Evolutionary conservation across 768 basidiomycete genomes (phyloP), one percentile per base, ranked within the genome.

Genomic region (Gautieria morchelliformis): DNA sequence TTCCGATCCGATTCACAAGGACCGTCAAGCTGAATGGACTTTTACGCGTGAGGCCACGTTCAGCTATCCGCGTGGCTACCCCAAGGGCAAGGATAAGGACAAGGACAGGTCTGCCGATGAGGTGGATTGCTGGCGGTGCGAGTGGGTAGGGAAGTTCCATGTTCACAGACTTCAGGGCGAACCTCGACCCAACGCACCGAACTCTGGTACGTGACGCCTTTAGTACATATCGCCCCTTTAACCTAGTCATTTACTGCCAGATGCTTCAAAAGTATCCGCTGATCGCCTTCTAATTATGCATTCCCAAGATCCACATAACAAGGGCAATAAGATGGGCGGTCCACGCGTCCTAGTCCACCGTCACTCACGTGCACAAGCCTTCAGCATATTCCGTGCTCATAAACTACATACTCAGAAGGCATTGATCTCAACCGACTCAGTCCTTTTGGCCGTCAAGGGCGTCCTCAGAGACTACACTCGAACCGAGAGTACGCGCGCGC

Each of bases 261-360:
- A 50, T 40, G 46, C 30, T 19, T 33, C 41, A n/a, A 37, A 37
- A 48, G 27, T 11, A 22, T 19, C 19, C 3, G 35, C 14, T 42
- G 45, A 48, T 20, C 45, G 45, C 14, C 48, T 57, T 17, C 56
- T 19, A 27, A 57, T 57, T 20, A 6, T 19, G 17, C 56, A 46
- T 32, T 46, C n/a, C 27, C 24, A 27, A 27, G 53, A 55, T 46
- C 45, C 53, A 14, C 9, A n/a, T 19, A 44, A 42, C 19, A 46
- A 32, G 17, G 53, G 39, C 41, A 44, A 32, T 47, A 50, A 47
- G 27, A 19, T 17, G 22, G 30, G 44, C n/a, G 45, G 35, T 11
- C 56, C 47, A n/a, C 45, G 22, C 15, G 47, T 57, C 6, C 32
- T 57, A n/a, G 56, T 57, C 33, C 56, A 57, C 24, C 56, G 56